Percentiles rank a stretch among this genome's conserved stretches.
phyloP scores from a whole-genome alignment of 306 rosid species.

The Inga leiocalycina region DNA sequence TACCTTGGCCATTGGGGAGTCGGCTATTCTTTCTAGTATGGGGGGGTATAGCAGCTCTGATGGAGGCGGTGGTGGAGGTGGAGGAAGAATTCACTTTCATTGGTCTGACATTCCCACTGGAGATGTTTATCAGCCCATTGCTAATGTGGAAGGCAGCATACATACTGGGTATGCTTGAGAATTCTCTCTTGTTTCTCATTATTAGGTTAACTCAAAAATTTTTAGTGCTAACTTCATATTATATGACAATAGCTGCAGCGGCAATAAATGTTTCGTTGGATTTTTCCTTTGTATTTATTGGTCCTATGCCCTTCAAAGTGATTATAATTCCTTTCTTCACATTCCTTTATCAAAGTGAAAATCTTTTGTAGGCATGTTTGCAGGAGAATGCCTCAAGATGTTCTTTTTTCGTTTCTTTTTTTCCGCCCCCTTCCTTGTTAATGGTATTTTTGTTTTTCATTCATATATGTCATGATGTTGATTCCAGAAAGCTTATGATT shows the following conservation, averaged over 20 bases:
- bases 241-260: background rate
- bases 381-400: background rate
- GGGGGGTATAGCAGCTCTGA: conserved; percentile 75
- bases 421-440: background rate
- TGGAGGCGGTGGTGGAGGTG: conserved; percentile 96
- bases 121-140: conserved; percentile 95
- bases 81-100: conserved; percentile 97
- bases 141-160: conserved; percentile 76
- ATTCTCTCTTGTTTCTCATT: background rate
- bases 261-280: background rate
- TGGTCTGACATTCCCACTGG: conserved; percentile 96
- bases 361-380: conserved; percentile 11
- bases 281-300: conserved; percentile 1
- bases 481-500: conserved; percentile 4
- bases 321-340: conserved; percentile 4
- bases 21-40: conserved; percentile 80
- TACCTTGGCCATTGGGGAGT: conserved; percentile 58
- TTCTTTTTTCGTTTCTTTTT: background rate
- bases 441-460: conserved; percentile 3
- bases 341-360: background rate
- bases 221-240: conserved; percentile 9
- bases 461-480: background rate
- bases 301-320: conserved; percentile 9
- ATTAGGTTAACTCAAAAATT: background rate
- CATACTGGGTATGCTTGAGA: conserved; percentile 54